Evolutionary conservation across 2,329 filamentous ascomycete genomes (phyloP).

Genomic region (Paracamarosporium sp.): DNA sequence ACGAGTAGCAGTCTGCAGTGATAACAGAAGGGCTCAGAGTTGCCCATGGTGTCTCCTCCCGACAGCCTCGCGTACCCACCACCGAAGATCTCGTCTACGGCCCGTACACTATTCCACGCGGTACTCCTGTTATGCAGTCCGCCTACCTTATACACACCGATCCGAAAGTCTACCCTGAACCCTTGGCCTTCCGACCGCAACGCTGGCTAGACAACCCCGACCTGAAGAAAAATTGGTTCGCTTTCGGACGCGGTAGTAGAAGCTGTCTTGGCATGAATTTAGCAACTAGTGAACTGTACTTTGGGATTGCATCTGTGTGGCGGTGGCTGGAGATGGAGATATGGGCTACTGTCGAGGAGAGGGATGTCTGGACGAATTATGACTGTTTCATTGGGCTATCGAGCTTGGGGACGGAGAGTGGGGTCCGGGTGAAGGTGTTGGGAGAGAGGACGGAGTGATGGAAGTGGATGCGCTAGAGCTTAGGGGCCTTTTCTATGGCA

Average conservation of each 20-base stretch:
- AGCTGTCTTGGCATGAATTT: constrained; percentile 23
- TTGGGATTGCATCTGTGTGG: constrained; percentile 13
- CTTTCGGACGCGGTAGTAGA: constrained; percentile 16
- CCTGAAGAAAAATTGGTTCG: constrained; percentile 9
- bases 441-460: neutral
- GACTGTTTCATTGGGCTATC: constrained; percentile 21
- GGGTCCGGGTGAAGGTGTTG: constrained; percentile 12
- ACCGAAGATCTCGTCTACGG: no score
- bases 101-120: no score
- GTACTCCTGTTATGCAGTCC: constrained; percentile 38
- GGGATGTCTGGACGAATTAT: constrained; percentile 19
- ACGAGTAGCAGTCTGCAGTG: no score
- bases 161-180: constrained; percentile 26
- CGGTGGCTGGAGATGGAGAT: constrained; percentile 13
- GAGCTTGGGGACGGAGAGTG: constrained; percentile 14
- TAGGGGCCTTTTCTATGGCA: no score
- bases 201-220: constrained; percentile 33
- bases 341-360: constrained; percentile 16
- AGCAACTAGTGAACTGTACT: constrained; percentile 17
- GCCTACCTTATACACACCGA: constrained; percentile 32
- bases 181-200: constrained; percentile 28
- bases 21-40: no score
- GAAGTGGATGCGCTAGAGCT: no score
- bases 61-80: no score
- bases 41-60: no score